Base-by-base conservation (phyloP, 2,329 filamentous ascomycete genomes). In the Polychaeton citri region DNA sequence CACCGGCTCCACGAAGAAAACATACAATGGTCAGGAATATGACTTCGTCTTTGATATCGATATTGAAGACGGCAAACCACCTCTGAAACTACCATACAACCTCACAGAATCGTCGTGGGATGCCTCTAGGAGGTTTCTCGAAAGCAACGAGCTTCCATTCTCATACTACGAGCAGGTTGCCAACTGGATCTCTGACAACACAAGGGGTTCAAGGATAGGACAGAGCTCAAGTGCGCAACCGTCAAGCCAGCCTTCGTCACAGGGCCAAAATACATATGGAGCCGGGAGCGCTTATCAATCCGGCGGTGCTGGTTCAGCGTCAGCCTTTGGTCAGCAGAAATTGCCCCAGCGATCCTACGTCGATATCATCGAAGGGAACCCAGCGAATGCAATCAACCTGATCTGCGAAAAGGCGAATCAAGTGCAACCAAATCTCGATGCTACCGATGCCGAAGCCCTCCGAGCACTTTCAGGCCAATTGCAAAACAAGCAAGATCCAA, bases 41-140 rank as follows among this genome's bases (percentile, higher is more conserved):
- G 90, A 98, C 54, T 95, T 81, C 51, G 87, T 98, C 6, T 96
- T 96, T 47, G 87, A 95, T 52, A 87, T 95, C 18, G 87, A 94
- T 49, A 92, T 95, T 43, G 84, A 94, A 55, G 88, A 95, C 51
- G 88, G 86, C 35, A 88, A 92, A 52, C 87, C 88, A 9, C 76
- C 88, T 1, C 66, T 96, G 32, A 95, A 95, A 59, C 69, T 96
- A n/a, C 86, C 88, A 0, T 96, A 82, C 61, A 95, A 96, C 55
- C 69, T 88, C 9, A 85, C 81, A 1, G 81, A 95, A 54, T 95
- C 95, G 47, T 84, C 86, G 0, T 96, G 92, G 57, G 83, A 94
- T 48, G 79, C 81, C 2, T 88, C 90, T 0, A 84, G 81, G 21
- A 94, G 85, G 53, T 98, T 96, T 48, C 78, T 96, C 33, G 73